Evolutionary conservation across 2,329 filamentous ascomycete genomes (phyloP).

Genomic region (Westerdykella aurantiaca): DNA sequence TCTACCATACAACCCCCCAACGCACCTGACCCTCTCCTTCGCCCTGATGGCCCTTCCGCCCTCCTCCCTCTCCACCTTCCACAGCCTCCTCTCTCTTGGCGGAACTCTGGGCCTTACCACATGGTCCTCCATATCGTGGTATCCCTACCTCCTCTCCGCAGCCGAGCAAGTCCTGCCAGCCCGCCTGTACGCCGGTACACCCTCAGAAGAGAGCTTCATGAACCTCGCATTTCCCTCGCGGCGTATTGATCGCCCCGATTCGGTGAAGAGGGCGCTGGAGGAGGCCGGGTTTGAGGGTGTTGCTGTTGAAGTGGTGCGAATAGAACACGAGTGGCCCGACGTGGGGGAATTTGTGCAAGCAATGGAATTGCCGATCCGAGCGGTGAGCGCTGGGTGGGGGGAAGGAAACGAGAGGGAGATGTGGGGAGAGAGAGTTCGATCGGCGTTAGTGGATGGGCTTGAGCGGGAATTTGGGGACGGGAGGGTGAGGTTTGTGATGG

Average conservation of each 20-base stretch:
- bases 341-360: constrained; percentile 11
- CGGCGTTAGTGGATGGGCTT: constrained; percentile 11
- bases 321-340: constrained; percentile 2
- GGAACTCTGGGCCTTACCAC: constrained; percentile 20
- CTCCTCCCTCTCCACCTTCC: constrained; percentile 8
- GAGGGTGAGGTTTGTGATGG: too few species aligned
- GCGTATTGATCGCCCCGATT: constrained; percentile 9
- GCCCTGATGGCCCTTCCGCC: constrained; percentile 13
- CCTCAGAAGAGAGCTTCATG: constrained; percentile 4
- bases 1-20: constrained; percentile 10
- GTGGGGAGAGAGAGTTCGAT: constrained; percentile 6
- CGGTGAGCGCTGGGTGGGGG: constrained; percentile 13
- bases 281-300: constrained; percentile 15
- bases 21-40: constrained; percentile 17
- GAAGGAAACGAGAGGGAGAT: constrained; percentile 12
- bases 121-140: constrained; percentile 17
- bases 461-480: constrained; percentile 11
- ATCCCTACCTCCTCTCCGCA: constrained; percentile 4
- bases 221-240: constrained; percentile 5
- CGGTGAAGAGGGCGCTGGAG: constrained; percentile 10
- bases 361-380: constrained; percentile 15
- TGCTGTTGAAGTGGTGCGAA: constrained; percentile 5
- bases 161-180: constrained; percentile 3
- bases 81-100: constrained; percentile 5
- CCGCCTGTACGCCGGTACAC: not conserved